A percentile compares a stretch with the other conserved stretches of the same genome.
phyloP scores from a whole-genome alignment of 164 flowering plant species.

The Cinnamomum chago region DNA sequence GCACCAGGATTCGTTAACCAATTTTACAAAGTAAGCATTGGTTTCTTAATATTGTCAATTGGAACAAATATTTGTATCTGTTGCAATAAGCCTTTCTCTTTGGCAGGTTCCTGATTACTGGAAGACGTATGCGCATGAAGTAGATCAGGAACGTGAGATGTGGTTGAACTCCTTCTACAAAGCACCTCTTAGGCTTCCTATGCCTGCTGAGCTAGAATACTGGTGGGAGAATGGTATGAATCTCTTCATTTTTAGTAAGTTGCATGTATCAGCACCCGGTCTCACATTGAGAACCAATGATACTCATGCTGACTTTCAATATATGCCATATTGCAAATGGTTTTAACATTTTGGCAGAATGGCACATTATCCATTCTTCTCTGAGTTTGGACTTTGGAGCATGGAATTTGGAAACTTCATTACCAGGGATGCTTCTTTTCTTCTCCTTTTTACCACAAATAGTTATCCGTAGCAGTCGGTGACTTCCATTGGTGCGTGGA shows the following conservation, averaged over 20 bases:
- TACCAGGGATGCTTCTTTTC: background rate
- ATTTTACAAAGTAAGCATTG: constrained; percentile 62
- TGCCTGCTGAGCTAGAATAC: constrained; percentile 93
- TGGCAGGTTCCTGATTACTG: constrained; percentile 90
- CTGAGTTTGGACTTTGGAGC: no score
- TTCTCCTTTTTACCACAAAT: background rate
- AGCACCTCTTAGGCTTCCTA: constrained; percentile 84
- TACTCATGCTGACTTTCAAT: background rate
- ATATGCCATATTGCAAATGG: background rate
- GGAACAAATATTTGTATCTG: background rate
- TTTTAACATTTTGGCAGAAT: background rate
- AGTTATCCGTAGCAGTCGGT: background rate
- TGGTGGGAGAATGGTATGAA: constrained; percentile 82
- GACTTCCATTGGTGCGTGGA: background rate
- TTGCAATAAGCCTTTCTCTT: background rate
- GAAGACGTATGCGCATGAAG: constrained; percentile 74
- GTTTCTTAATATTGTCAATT: background rate
- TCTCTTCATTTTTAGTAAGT: background rate
- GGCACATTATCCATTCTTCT: background rate
- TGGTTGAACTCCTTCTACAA: constrained; percentile 93
- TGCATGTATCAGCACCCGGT: background rate
- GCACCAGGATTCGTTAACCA: constrained; percentile 97
- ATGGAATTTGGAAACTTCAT: background rate
- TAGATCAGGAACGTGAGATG: constrained; percentile 89
- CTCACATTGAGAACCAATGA: background rate